Conservation (phyloP, 495 filamentous ascomycete species). For the Thermochaetoides thermophila region DNA sequence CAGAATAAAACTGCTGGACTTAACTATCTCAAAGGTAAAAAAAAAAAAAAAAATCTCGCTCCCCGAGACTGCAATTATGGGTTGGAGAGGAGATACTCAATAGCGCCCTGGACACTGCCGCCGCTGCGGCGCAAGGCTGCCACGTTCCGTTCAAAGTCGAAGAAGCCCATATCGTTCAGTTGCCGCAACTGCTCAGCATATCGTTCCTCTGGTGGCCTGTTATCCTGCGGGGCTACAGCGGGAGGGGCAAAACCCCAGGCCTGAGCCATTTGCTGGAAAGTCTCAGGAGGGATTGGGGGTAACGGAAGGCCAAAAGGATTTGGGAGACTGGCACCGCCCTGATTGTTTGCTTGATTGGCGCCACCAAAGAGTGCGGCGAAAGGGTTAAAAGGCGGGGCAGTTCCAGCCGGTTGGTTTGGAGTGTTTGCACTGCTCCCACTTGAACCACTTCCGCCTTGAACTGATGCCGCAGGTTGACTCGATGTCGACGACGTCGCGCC, state of each 20-base stretch:
- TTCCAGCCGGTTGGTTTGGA: constrained; percentile 3
- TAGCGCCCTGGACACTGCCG: constrained; percentile 87
- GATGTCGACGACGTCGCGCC: constrained; percentile 9
- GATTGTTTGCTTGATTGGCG: constrained; percentile 2
- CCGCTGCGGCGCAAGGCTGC: constrained; percentile 76
- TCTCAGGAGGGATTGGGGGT: constrained; percentile 20
- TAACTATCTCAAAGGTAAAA: too few species aligned
- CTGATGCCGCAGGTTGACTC: constrained; percentile 10
- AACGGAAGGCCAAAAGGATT: constrained; percentile 14
- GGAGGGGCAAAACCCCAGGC: constrained; percentile 15
- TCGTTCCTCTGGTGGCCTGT: constrained; percentile 78
- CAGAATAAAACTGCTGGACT: too few species aligned
- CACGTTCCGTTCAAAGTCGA: constrained; percentile 88
- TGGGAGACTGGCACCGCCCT: constrained; percentile 6
- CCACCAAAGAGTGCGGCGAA: constrained; percentile 30
- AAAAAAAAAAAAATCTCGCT: too few species aligned
- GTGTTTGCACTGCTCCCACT: constrained; percentile 1
- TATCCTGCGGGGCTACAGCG: constrained; percentile 51
- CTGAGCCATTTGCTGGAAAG: constrained; percentile 33
- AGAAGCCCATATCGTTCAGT: constrained; percentile 98
- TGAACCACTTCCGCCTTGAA: neutral
- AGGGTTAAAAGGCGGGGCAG: constrained; percentile 20
- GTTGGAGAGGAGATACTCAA: constrained; percentile 54
- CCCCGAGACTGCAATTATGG: neutral
- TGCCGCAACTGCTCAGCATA: constrained; percentile 84